Conservation (phyloP, 768 basidiomycete species). For the Agaricus subrufescens region DNA sequence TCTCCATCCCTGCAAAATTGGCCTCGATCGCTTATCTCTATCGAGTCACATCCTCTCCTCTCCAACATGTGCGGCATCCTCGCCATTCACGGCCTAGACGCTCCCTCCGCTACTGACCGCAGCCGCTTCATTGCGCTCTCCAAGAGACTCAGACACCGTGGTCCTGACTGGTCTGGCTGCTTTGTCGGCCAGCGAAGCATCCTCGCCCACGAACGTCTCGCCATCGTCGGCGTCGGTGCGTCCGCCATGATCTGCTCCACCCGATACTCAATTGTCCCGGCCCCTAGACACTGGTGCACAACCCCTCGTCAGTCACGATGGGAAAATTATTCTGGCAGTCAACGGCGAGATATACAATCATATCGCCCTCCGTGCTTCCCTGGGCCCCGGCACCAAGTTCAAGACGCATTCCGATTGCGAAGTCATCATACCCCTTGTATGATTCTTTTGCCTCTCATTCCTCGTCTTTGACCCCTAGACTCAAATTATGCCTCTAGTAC, state of each 20-base stretch:
- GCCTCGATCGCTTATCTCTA: too few relatives aligned
- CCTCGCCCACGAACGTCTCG: conserved; percentile 92
- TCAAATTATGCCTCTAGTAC: conserved; percentile 52
- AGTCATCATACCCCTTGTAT: conserved; percentile 88
- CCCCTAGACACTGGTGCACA: conserved; percentile 89
- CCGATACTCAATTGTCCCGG: conserved; percentile 2
- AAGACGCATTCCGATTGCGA: conserved; percentile 99
- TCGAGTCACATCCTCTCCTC: too few relatives aligned
- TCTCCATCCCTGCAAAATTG: too few relatives aligned
- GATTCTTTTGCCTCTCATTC: conserved; percentile 1
- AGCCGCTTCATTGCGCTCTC: conserved; percentile 78
- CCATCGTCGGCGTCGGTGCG: conserved; percentile 96
- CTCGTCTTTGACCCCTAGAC: neutral
- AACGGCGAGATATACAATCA: conserved; percentile 99
- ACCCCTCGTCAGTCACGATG: conserved; percentile 84
- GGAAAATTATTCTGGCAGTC: conserved; percentile 79
- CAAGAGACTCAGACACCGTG: conserved; percentile 87
- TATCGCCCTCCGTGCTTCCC: conserved; percentile 62
- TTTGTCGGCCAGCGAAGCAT: conserved; percentile 78
- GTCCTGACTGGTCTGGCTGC: conserved; percentile 98
- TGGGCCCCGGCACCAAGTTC: conserved; percentile 70
- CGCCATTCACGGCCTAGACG: conserved; percentile 76
- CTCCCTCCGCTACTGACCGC: conserved; percentile 57
- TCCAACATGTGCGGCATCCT: conserved; percentile 87
- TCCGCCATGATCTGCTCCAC: conserved; percentile 7